Evolutionary conservation across 805 yeast genomes (phyloP).

Genomic region (Maudiozyma bulderi): DNA sequence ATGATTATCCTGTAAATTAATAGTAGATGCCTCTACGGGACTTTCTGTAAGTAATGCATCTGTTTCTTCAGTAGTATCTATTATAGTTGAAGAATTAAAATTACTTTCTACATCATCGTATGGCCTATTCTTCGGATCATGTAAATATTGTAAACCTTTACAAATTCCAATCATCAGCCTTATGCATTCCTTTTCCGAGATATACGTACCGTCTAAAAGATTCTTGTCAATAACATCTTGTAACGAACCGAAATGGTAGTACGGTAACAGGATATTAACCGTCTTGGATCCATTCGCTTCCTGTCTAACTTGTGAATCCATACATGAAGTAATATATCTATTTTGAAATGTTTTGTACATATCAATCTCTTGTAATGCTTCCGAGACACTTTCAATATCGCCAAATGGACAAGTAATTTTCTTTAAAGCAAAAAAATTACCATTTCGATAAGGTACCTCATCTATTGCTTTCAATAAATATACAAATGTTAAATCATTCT

Average conservation of each 20-base stretch:
- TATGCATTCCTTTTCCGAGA: constrained; percentile 57
- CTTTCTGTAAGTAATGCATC: constrained; percentile 8
- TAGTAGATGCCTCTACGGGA: constrained; percentile 5
- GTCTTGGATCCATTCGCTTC: constrained; percentile 75
- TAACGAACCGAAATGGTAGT: constrained; percentile 58
- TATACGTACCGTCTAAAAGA: constrained; percentile 42
- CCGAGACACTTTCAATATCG: constrained; percentile 51
- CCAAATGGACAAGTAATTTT: constrained; percentile 86
- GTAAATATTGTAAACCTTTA: constrained; percentile 69
- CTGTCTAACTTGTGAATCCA: constrained; percentile 63
- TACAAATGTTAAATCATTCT: constrained; percentile 83
- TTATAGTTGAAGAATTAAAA: background rate
- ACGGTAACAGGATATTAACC: constrained; percentile 72
- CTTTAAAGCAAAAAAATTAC: constrained; percentile 54
- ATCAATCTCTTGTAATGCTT: constrained; percentile 70
- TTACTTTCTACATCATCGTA: constrained; percentile 4
- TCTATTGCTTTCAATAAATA: constrained; percentile 54
- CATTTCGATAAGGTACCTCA: constrained; percentile 10
- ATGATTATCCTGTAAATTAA: background rate
- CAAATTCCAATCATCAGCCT: constrained; percentile 58
- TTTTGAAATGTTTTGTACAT: constrained; percentile 61
- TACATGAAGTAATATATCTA: constrained; percentile 56
- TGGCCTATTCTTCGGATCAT: constrained; percentile 29
- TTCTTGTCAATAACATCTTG: constrained; percentile 70
- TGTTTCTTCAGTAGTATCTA: constrained; percentile 14